phyloP scores from a whole-genome alignment of 1,284 basidiomycete species.

The Ceratobasidium sp. region DNA sequence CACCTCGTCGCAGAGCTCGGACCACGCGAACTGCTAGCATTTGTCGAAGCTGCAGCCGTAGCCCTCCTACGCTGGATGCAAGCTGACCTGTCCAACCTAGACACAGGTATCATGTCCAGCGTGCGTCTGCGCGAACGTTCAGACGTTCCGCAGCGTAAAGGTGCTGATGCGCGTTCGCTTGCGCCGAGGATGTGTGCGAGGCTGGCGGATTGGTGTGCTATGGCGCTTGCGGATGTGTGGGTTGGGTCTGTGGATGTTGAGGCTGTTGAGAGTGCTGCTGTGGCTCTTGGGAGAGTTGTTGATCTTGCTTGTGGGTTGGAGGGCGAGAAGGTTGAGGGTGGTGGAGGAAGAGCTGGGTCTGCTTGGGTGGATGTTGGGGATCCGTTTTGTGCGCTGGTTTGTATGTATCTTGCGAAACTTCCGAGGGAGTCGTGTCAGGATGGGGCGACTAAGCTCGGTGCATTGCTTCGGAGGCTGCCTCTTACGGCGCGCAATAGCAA shows the following conservation, averaged over 20 bases:
- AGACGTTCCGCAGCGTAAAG: background rate
- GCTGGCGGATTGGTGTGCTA: slow-evolving; percentile 20
- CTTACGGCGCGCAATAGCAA: slow-evolving; percentile 27
- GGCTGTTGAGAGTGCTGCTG: background rate
- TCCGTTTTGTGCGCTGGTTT: slow-evolving; percentile 33
- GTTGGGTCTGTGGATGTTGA: background rate
- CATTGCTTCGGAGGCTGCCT: background rate
- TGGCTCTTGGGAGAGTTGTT: slow-evolving; percentile 14
- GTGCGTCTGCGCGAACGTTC: slow-evolving; percentile 10
- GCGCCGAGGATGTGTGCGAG: slow-evolving; percentile 32
- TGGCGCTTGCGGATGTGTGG: slow-evolving; percentile 25
- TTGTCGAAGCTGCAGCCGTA: slow-evolving; percentile 11
- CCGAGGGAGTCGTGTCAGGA: background rate
- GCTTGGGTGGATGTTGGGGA: slow-evolving; percentile 31
- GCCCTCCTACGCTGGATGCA: slow-evolving; percentile 20
- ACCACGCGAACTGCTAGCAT: slow-evolving; percentile 9
- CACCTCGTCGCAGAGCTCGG: slow-evolving; percentile 29
- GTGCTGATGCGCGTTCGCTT: slow-evolving; percentile 22
- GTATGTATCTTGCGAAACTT: background rate
- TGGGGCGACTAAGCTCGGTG: background rate
- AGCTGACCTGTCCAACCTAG: background rate
- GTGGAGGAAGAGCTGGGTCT: background rate
- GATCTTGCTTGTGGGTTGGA: background rate
- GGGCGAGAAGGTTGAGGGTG: background rate
- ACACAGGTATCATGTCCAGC: background rate